Evolutionary conservation across 441 rosid genomes (phyloP).

Genomic region (Breynia disticha): DNA sequence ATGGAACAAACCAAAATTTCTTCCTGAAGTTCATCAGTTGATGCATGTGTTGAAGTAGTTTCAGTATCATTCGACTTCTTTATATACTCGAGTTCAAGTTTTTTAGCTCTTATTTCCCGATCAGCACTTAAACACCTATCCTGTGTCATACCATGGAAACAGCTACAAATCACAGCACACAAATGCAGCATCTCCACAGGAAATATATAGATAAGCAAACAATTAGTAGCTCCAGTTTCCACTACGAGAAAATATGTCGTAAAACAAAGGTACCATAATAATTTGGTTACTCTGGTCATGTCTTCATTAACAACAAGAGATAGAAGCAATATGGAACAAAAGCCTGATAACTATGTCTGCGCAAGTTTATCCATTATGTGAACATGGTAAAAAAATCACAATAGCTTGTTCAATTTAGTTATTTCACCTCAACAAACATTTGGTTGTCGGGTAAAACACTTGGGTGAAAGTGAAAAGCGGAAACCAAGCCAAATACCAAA

Average conservation of each 20-base stretch:
- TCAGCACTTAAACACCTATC: slow-evolving; percentile 45
- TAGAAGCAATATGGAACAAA: not conserved
- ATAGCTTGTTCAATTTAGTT: too few species aligned
- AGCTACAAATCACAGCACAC: not conserved
- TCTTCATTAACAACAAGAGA: not conserved
- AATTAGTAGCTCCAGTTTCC: too few species aligned
- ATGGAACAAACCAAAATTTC: slow-evolving; percentile 72
- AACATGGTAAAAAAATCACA: too few species aligned
- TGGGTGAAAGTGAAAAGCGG: too few species aligned
- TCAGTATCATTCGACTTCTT: slow-evolving; percentile 46
- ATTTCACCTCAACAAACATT: too few species aligned
- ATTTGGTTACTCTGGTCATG: not conserved
- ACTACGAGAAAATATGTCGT: too few species aligned
- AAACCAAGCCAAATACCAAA: too few species aligned
- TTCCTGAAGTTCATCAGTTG: slow-evolving; percentile 66
- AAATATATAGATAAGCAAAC: too few species aligned
- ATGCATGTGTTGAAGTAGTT: slow-evolving; percentile 31
- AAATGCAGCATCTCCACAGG: not conserved
- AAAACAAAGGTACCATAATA: too few species aligned
- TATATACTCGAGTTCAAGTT: slow-evolving; percentile 48
- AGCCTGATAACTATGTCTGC: not conserved
- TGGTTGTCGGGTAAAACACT: too few species aligned
- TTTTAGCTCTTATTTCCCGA: slow-evolving; percentile 36
- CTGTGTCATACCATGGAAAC: slow-evolving; percentile 32
- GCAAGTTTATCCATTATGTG: not conserved